Base-by-base conservation (phyloP, 208 protist genomes). In the Wallacemonas sp. region DNA sequence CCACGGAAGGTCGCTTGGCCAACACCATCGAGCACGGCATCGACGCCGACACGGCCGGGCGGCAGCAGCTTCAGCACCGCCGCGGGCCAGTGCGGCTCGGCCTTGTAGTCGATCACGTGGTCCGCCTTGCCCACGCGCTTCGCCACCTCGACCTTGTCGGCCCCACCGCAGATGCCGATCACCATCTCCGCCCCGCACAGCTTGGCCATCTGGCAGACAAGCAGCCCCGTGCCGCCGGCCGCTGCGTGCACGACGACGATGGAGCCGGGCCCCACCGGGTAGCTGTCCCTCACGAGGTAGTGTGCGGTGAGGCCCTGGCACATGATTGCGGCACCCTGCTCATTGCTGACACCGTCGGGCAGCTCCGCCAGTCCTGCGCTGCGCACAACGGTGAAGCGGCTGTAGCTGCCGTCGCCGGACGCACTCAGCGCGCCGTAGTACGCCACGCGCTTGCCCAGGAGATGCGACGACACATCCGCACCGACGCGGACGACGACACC, bases 201-300 rank as follows among this genome's bases (percentile, higher is more conserved):
- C 74, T 97, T 98, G 12, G 90, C 88, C 80, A 98, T 94, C 71
- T 98, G 96, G 23, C 78, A 90, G 4, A 97, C 39, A 1, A 96
- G 72, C 33, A 83, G 66, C 41, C 93, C 93, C 9, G 88, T 86
- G 56, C 91, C 94, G 23, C 94, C 93, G 12, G 91, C 90, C 47
- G 88, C 94, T 17, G 88, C 90, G 66, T 97, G 93, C 66, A 98
- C 82, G 1, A 97, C 33, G 12, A 94, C 84, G 16, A 72, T 77
- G 24, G 85, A 71, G 14, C 62, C 73, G 11, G 62, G 57, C 1
- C 46, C 66, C 8, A 90, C 74, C 27, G 34, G 57, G 60, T 92
- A 92, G 54, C 79, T 90, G 34, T 81, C 65, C 63, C 78, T 52
- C 14, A 73, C 66, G 0, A 98, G 75, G 76, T 98, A 97, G 74